Evolutionary conservation across 352 stramenopile genomes (phyloP), one percentile per base, ranked within the genome.

Genomic region (Pilasporangium apinafurcum): DNA sequence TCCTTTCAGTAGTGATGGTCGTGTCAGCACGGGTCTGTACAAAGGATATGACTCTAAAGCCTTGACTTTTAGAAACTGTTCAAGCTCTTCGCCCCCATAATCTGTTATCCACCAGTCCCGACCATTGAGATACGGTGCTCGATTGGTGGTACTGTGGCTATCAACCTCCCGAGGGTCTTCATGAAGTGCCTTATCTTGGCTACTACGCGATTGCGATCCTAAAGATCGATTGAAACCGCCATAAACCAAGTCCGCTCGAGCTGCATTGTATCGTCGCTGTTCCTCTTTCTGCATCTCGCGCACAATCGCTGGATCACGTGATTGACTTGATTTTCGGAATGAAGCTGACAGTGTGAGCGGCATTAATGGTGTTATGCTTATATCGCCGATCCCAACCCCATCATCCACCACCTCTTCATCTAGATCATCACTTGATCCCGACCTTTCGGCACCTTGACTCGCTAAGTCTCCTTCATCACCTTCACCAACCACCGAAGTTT

Each of bases 31-130:
- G 0, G 71, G 77, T 8, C 82, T 62, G 31, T 66, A 79, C 1
- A 95, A 59, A 1, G 65, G 53, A 35, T 95, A 95, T 7, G 65
- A 83, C 45, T 95, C 83, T 5, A 95, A 65, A 1, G 83, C 81
- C 37, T 68, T 77, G 2, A 45, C 62, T 29, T 80, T 59, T 8
- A 95, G 62, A 34, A 72, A 93, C 1, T 80, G 58, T 37, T 95
- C 83, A 4, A 95, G 69, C 43, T 93, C 80, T 59, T 92, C 75
- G 0, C 83, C 83, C 2, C 65, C 62, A 18, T 68, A 54, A 21
- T 89, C 49, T 1, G 57, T 62, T 38, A 89, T 82, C 79, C 79
- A 91, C 79, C 79, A 91, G 37, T 87, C 79, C 16, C 79, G 58
- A 0, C 76, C 79, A 13, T 52, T 35, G 9, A 82, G 56, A 35